Evolutionary conservation across 1,284 basidiomycete species (phyloP).

Genomic region (Puccinia brachypodii): DNA sequence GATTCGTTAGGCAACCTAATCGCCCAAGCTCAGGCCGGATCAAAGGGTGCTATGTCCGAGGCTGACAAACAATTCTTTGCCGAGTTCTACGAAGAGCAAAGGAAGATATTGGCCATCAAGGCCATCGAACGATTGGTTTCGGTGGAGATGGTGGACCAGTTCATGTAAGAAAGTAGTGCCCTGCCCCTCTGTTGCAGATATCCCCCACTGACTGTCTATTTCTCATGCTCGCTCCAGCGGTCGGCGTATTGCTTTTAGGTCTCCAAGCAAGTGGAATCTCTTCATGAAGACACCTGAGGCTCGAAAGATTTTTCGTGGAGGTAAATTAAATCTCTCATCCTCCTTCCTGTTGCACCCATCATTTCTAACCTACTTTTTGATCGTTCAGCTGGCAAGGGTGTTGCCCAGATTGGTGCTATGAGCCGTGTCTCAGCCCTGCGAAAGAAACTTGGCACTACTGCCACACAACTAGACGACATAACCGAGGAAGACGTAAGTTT

Average conservation of each 20-base stretch:
- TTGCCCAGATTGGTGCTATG: neutral
- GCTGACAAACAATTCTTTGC: neutral
- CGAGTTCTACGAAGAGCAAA: neutral
- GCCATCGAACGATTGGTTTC: neutral
- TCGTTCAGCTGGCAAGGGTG: neutral
- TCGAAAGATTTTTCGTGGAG: neutral
- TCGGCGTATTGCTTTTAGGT: neutral
- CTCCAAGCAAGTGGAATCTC: neutral
- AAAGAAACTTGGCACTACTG: too few relatives aligned
- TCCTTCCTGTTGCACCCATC: too few relatives aligned
- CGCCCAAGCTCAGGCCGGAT: neutral
- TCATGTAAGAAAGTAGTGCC: neutral
- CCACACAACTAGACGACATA: too few relatives aligned
- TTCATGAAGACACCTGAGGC: neutral
- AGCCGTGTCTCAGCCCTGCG: neutral
- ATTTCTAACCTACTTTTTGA: too few relatives aligned
- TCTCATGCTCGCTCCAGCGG: neutral
- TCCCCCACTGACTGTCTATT: neutral
- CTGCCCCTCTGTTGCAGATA: too few relatives aligned
- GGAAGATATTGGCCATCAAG: too few relatives aligned
- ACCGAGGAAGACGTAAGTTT: too few relatives aligned
- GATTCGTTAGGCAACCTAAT: neutral
- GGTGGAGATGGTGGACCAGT: neutral
- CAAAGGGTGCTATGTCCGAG: neutral
- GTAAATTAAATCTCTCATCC: neutral